Evolutionary conservation across 495 filamentous ascomycete species (phyloP).

Genomic region (Annulohypoxylon stygium): DNA sequence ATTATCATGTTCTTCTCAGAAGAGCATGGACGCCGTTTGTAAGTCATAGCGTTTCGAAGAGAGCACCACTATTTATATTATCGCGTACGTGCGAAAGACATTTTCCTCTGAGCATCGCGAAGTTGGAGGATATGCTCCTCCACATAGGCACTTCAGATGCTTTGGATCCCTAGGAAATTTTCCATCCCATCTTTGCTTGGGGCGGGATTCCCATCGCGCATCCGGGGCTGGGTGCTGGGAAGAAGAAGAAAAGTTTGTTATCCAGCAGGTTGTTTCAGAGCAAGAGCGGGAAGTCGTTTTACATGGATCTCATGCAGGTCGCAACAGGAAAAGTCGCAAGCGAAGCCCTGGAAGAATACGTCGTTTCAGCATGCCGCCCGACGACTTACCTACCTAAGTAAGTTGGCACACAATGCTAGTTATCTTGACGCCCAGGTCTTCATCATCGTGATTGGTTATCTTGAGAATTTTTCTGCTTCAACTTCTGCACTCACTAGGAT

Average conservation of each 20-base stretch:
- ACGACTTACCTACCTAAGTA: slow-evolving; percentile 18
- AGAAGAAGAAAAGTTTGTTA: slow-evolving; percentile 22
- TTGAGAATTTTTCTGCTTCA: slow-evolving; percentile 37
- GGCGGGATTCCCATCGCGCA: slow-evolving; percentile 25
- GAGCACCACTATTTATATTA: background rate
- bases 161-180: slow-evolving; percentile 34
- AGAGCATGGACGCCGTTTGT: background rate
- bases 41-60: background rate
- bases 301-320: slow-evolving; percentile 43
- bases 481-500: slow-evolving; percentile 9
- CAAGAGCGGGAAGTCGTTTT: slow-evolving; percentile 25
- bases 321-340: slow-evolving; percentile 25
- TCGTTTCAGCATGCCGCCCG: slow-evolving; percentile 27
- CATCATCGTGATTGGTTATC: slow-evolving; percentile 19
- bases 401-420: slow-evolving; percentile 20
- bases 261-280: slow-evolving; percentile 42
- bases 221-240: slow-evolving; percentile 25
- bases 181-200: slow-evolving; percentile 39
- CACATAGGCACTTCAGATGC: background rate
- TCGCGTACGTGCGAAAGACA: background rate
- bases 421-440: slow-evolving; percentile 16
- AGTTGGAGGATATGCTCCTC: background rate
- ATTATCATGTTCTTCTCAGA: background rate
- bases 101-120: slow-evolving; percentile 1
- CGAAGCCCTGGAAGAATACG: slow-evolving; percentile 17